Conservation (phyloP, 2,329 filamentous ascomycete genomes). For the Beauveria caledonica region DNA sequence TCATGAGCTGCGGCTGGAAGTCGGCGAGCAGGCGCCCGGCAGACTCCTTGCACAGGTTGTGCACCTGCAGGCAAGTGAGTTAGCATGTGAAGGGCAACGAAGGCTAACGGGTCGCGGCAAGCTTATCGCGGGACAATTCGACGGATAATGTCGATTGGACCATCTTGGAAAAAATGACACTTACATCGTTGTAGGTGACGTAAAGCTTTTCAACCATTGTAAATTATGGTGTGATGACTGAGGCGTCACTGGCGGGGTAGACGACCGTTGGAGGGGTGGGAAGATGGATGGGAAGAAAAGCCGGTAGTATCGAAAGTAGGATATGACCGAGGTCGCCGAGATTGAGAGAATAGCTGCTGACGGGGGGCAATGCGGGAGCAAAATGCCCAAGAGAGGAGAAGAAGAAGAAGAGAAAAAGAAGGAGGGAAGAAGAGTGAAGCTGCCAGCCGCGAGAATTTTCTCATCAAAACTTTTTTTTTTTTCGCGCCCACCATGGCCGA, state of each 20-base stretch:
- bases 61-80: slow-evolving; percentile 53
- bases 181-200: slow-evolving; percentile 86
- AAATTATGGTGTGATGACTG: slow-evolving; percentile 17
- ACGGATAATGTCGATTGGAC: neutral
- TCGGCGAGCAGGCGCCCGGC: slow-evolving; percentile 73
- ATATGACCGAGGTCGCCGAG: neutral
- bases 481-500: neutral
- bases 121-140: neutral
- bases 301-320: neutral
- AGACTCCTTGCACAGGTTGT: slow-evolving; percentile 90
- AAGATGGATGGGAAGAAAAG: neutral
- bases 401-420: slow-evolving; percentile 4
- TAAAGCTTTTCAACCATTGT: slow-evolving; percentile 80
- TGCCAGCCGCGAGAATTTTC: slow-evolving; percentile 9
- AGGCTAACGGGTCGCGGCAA: neutral
- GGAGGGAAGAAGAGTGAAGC: neutral
- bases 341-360: neutral
- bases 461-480: slow-evolving; percentile 9
- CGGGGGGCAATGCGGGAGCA: slow-evolving; percentile 1
- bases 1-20: slow-evolving; percentile 92
- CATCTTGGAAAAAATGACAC: slow-evolving; percentile 20
- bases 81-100: neutral
- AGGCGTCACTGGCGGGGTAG: slow-evolving; percentile 12
- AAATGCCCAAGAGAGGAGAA: slow-evolving; percentile 17
- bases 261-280: neutral